Percentiles rank a stretch among this genome's conserved stretches.
These are phyloP conservation scores for Pythium oligandrum DNA, from an alignment of 352 stramenopile genomes.

Conservation along the genomic window DNA sequence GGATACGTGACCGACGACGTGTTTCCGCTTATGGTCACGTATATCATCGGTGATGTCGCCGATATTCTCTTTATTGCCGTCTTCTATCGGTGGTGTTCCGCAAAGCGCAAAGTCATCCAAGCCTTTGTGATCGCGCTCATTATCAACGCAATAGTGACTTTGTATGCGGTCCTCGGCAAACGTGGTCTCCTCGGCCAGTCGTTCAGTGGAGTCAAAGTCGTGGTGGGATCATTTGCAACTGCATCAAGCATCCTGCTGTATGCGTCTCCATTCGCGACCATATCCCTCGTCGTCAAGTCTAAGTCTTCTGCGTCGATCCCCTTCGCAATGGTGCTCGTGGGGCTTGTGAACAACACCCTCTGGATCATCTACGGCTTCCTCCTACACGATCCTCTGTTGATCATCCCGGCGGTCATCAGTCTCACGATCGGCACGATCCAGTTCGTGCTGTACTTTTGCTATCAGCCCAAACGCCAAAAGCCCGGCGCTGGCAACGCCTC, in stretches of 20 bases:
- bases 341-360: conserved; percentile 45
- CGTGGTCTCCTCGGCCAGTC: conserved; percentile 5
- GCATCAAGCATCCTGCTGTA: neutral
- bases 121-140: conserved; percentile 24
- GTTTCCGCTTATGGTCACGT: conserved; percentile 30
- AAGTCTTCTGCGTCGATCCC: conserved; percentile 43
- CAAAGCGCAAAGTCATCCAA: conserved; percentile 31
- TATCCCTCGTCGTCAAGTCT: conserved; percentile 8
- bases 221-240: conserved; percentile 2
- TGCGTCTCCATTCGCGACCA: conserved; percentile 3
- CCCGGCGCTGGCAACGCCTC: neutral
- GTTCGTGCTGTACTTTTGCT: conserved; percentile 40
- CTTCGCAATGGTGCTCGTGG: conserved; percentile 44
- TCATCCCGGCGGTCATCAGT: conserved; percentile 39
- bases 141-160: conserved; percentile 36
- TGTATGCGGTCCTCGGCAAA: conserved; percentile 43
- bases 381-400: conserved; percentile 35
- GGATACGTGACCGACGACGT: conserved; percentile 27
- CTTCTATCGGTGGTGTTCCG: conserved; percentile 30
- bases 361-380: conserved; percentile 51
- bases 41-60: conserved; percentile 21
- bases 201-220: neutral
- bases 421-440: conserved; percentile 35
- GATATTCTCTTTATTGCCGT: conserved; percentile 21
- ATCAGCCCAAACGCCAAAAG: conserved; percentile 15